Evolutionary conservation across 306 rosid species (phyloP), one percentile per base, ranked within the genome.

Genomic region (Trifolium fragiferum): DNA sequence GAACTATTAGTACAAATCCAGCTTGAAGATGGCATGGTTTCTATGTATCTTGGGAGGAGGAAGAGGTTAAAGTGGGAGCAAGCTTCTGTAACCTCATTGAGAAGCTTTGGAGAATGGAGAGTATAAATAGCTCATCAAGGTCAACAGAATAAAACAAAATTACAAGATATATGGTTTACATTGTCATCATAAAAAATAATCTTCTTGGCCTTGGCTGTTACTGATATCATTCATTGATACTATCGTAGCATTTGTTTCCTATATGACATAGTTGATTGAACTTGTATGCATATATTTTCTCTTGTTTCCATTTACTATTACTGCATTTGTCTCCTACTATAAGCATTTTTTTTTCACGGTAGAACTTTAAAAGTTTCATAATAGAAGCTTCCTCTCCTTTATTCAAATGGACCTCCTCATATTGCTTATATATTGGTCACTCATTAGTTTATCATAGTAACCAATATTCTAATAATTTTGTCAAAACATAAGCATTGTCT

Each of bases 1-100:
- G 92, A 68, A 66, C 51, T 87, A 18, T 54, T 78, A 35, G 73
- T 69, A 53, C 84, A 85, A 35, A 80, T 74, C 87, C 96, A 83
- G 41, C 76, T 72, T 62, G 87, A 78, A n/a, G 75, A 10, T 49
- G 88, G 13, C 92, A 84, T 89, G 54, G 66, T 62, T 68, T 77
- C 58, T 50, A 19, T 32, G 60, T 66, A 35, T 64, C 21, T 71
- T 38, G 49, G 41, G 78, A 49, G 57, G 76, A 46, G 55, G 19
- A 60, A 30, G 75, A 60, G 68, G 38, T 9, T 18, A 27, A 38
- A 30, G 30, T 20, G 76, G 25, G 73, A 75, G 44, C 15, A 43
- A 70, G 54, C 41, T 62, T 25, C 59, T 70, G 50, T 68, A 53
- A 49, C 27, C 51, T 65, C 54, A 10, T 10, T 72, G 13, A 55